Evolutionary conservation across 352 stramenopile species (phyloP), one percentile per base, ranked within the genome.

Genomic region (Phytophthora fragariae): DNA sequence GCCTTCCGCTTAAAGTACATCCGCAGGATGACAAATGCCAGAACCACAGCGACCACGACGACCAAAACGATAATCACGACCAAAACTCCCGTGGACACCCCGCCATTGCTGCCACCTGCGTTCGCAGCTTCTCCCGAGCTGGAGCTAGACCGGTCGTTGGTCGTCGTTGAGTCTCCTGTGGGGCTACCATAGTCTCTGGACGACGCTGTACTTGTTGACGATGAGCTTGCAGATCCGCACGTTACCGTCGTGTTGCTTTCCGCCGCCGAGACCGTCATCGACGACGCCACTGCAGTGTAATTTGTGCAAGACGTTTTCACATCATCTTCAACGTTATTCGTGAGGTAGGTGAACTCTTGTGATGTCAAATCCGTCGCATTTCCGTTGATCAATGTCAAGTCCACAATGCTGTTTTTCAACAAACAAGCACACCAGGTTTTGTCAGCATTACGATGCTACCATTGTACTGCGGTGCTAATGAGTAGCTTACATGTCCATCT

Each of bases 11-110:
- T 74, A 17, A 81, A 75, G 59, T 81, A 81, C 39, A 72, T 72
- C 14, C 73, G 71, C 10, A 84, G 61, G 31, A 91, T 76, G 35
- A 89, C 76, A 10, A 78, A 73, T 5, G 73, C 73, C 17, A 92
- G 70, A 7, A 72, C 66, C 37, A 76, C 62, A 12, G 65, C 81
- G 29, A 91, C 62, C 17, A 86, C 55, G 0, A 77, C 58, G 27
- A 88, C 76, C 49, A 86, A 46, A 17, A 88, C 75, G 55, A 91
- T 77, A 54, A 92, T 77, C 1, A 83, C 82, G 17, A 85, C 83
- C 11, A 90, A 70, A 71, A 68, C 79, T 53, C 70, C 74, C n/a
- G 79, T 88, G 35, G 70, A 73, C 56, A 83, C 7, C 9, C 73
- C 65, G 35, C 58, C 62, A 47, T 65, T 73, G 33, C 15, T 57